Conservation (phyloP, 768 basidiomycete species). For the Epithele typhae region DNA sequence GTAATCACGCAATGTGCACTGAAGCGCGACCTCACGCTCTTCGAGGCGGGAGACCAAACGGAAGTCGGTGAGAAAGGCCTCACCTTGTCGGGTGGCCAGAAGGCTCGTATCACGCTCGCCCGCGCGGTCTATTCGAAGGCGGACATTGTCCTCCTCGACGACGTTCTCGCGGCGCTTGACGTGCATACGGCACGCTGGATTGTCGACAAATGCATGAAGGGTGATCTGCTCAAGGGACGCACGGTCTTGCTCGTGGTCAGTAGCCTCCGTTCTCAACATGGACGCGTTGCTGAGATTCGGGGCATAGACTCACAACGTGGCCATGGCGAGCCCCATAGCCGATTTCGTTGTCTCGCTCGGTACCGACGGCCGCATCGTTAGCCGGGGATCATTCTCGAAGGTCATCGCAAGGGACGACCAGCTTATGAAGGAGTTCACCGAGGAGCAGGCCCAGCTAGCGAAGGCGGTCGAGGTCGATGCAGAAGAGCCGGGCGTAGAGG, state of each 20-base stretch:
- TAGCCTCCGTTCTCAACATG: not conserved
- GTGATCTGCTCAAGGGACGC: constrained; percentile 38
- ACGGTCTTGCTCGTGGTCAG: constrained; percentile 44
- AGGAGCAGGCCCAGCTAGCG: constrained; percentile 17
- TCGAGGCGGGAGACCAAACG: constrained; percentile 46
- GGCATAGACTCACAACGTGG: constrained; percentile 43
- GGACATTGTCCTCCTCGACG: constrained; percentile 36
- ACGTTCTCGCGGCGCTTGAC: constrained; percentile 44
- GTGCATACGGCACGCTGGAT: constrained; percentile 46
- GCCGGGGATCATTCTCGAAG: constrained; percentile 44
- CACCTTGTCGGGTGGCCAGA: constrained; percentile 44
- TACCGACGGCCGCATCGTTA: constrained; percentile 44
- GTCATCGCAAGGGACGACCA: constrained; percentile 37
- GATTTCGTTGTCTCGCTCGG: constrained; percentile 50
- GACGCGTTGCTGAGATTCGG: not conserved
- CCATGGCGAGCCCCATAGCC: constrained; percentile 46
- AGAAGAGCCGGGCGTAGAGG: constrained; percentile 10
- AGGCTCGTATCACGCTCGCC: constrained; percentile 39
- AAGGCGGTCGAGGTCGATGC: constrained; percentile 20
- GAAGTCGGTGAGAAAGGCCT: constrained; percentile 61
- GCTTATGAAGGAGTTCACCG: constrained; percentile 23
- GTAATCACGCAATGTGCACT: constrained; percentile 37
- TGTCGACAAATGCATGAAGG: constrained; percentile 40
- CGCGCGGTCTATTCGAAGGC: constrained; percentile 36
- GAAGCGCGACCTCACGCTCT: constrained; percentile 41